phyloP scores from a whole-genome alignment of 2,329 filamentous ascomycete genomes.

The Pyrenochaeta sp. region DNA sequence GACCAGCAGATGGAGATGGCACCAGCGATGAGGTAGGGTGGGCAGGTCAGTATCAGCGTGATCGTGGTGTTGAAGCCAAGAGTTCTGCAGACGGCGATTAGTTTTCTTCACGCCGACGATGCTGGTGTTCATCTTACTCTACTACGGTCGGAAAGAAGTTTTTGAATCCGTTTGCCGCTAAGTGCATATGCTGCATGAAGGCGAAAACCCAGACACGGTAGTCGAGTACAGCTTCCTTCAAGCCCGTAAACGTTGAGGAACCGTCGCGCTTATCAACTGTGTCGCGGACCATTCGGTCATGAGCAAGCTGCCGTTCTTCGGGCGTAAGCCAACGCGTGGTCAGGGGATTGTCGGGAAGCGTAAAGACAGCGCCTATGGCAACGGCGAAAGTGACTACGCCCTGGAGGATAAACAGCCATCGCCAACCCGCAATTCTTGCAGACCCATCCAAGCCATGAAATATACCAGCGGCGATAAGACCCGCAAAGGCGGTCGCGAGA shows the following conservation, averaged over 20 bases:
- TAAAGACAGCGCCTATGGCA: slow-evolving; percentile 47
- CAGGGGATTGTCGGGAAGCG: slow-evolving; percentile 49
- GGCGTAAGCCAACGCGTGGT: slow-evolving; percentile 56
- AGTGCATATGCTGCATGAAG: slow-evolving; percentile 41
- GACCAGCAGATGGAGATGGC: slow-evolving; percentile 42
- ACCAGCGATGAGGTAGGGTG: slow-evolving; percentile 35
- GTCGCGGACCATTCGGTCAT: slow-evolving; percentile 52
- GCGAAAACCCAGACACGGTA: slow-evolving; percentile 54
- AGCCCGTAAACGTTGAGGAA: slow-evolving; percentile 56
- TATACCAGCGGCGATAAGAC: slow-evolving; percentile 51
- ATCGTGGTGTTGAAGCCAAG: slow-evolving; percentile 59
- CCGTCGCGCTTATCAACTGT: slow-evolving; percentile 57
- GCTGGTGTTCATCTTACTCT: too few relatives aligned
- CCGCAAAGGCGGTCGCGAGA: slow-evolving; percentile 52
- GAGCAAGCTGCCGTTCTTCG: slow-evolving; percentile 52
- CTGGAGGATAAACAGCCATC: slow-evolving; percentile 40
- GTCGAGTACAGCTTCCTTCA: slow-evolving; percentile 60
- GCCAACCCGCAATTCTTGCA: slow-evolving; percentile 31
- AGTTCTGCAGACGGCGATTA: too few relatives aligned
- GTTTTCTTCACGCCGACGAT: too few relatives aligned
- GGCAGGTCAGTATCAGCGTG: slow-evolving; percentile 58
- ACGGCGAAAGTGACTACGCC: slow-evolving; percentile 41
- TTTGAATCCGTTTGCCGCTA: slow-evolving; percentile 51
- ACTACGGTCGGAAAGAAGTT: slow-evolving; percentile 59
- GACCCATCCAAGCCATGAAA: slow-evolving; percentile 36